A percentile compares a stretch with the other conserved stretches of the same genome.
Conservation (phyloP, 305 asterid species). For the Lippia alba region DNA sequence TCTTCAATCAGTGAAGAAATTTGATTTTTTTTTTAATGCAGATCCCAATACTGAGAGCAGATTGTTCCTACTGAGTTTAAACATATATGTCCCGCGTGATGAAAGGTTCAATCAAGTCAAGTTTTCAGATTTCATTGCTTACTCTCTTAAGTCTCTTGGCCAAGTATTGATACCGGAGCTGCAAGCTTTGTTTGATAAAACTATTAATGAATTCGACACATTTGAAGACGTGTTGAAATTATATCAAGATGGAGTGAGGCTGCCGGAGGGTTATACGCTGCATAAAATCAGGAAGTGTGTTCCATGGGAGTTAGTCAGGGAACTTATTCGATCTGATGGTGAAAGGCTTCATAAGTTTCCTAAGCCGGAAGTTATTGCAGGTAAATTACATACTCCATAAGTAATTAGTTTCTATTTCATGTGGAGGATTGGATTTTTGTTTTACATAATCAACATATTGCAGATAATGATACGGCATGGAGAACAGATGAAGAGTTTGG, state of each 20-base stretch:
- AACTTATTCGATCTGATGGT: conserved; percentile 58
- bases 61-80: conserved; percentile 52
- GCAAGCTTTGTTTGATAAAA: conserved; percentile 57
- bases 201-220: conserved; percentile 76
- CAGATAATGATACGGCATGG: conserved; percentile 67
- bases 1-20: neutral
- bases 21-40: conserved; percentile 30
- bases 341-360: conserved; percentile 56
- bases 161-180: conserved; percentile 73
- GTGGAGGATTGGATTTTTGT: neutral
- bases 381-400: conserved; percentile 27
- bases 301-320: conserved; percentile 60
- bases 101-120: conserved; percentile 72
- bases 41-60: conserved; percentile 66
- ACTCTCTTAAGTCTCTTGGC: conserved; percentile 66
- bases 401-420: neutral
- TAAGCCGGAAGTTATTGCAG: conserved; percentile 57
- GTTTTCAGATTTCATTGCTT: conserved; percentile 78
- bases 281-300: conserved; percentile 37
- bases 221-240: conserved; percentile 58
- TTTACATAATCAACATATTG: neutral
- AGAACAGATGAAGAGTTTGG: conserved; percentile 73
- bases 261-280: conserved; percentile 43
- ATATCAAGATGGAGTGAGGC: conserved; percentile 50
- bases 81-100: conserved; percentile 77